A percentile compares a stretch with the other conserved stretches of the same genome.
Conservation (phyloP, 139 green algal species). For the Chlorella sp. region DNA sequence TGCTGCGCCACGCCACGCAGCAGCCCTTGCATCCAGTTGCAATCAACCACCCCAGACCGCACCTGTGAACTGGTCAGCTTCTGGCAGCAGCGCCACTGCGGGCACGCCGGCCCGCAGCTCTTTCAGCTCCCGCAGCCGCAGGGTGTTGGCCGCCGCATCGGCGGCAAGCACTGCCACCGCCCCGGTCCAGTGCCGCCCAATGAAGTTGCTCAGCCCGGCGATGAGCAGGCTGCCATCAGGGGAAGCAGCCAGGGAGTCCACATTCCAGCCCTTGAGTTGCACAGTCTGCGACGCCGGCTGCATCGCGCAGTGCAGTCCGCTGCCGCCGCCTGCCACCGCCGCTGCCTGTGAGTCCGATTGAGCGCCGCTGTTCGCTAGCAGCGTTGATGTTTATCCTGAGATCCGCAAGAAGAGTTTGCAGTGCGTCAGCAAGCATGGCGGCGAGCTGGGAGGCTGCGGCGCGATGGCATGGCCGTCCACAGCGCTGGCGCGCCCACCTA, state of each 20-base stretch:
- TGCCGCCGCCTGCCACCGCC: background rate
- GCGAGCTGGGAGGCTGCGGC: too few species aligned
- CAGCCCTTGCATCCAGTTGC: too few species aligned
- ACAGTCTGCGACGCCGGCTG: background rate
- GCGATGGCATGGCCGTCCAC: too few species aligned
- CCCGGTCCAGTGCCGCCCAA: background rate
- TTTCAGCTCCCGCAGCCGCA: background rate
- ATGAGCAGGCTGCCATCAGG: background rate
- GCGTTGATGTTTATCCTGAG: too few species aligned
- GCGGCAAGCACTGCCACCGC: background rate
- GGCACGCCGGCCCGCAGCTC: conserved; percentile 1
- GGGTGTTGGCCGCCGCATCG: background rate
- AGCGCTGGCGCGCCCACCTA: too few species aligned
- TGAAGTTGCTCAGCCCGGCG: background rate
- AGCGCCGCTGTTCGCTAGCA: background rate
- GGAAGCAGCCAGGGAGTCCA: background rate
- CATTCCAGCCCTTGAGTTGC: background rate
- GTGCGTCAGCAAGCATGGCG: too few species aligned
- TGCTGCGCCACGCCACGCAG: too few species aligned
- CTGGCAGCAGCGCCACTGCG: background rate
- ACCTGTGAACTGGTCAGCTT: conserved; percentile 22
- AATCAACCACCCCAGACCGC: background rate
- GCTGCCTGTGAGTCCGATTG: background rate
- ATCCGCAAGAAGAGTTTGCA: too few species aligned
- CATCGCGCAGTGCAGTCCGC: background rate